Evolutionary conservation across 1,284 basidiomycete genomes (phyloP), one percentile per base, ranked within the genome.

Genomic region (Leccinum olivaceoglutinosum): DNA sequence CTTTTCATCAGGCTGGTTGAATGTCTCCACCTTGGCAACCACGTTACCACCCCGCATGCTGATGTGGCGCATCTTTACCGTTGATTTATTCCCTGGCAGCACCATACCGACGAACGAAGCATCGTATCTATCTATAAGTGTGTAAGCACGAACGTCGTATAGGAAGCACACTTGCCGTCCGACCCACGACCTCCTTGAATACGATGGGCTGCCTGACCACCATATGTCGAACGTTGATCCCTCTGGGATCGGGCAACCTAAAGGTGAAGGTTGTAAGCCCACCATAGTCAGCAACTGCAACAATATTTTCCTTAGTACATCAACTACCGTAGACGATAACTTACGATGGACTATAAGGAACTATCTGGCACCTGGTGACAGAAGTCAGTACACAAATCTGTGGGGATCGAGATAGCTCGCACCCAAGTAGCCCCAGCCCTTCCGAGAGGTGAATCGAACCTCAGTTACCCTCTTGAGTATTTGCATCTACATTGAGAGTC

Each of bases 41-140:
- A 97, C 91, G 74, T 94, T 92, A 61, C 95, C 96, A 70, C 92
- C 88, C 57, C 89, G 88, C 94, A 96, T 96, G 65, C 90, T 92
- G 29, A 32, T 32, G 29, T 32, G 29, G 29, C 29, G 29, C 29
- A 99, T 87, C 76, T 90, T 93, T 71, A 97, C 94, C 58, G 81
- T 85, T 62, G 98, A 84, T 69, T 92, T 85, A 72, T 98, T 94
- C 21, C 90, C 90, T 11, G 97, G 97, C n/a, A 97, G 83, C 60
- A 98, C 90, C 96, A 98, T 98, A 59, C 96, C 96, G 63, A 96
- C 92, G 71, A 99, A 99, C 29, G 84, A 83, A 67, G 96, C 94
- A 68, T 96, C 85, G 74, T 96, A 98, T 2, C 91, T 93, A 70
- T 32, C 29, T 32, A 32, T 32, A 32, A 32, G 29, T 32, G 29